Conservation (phyloP, 495 filamentous ascomycete genomes). For the Xylaria grammica region DNA sequence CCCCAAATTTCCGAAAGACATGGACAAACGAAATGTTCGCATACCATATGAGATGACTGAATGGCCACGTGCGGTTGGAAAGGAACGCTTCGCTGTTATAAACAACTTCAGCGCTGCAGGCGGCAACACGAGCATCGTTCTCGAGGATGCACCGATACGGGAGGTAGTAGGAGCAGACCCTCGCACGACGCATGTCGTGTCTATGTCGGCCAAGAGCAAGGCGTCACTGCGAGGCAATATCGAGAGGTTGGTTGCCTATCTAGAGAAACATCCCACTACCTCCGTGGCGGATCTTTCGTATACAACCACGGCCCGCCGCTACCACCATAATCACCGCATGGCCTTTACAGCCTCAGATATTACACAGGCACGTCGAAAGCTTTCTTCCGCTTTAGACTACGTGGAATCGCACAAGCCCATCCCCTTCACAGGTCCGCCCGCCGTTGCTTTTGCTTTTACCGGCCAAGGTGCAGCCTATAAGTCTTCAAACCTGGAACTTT, state of each 20-base stretch:
- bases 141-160: background rate
- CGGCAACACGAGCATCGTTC: constrained; percentile 22
- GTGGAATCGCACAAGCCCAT: constrained; percentile 37
- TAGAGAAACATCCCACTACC: constrained; percentile 46
- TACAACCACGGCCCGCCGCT: constrained; percentile 72
- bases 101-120: constrained; percentile 37
- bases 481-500: background rate
- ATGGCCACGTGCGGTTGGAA: background rate
- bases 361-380: constrained; percentile 24
- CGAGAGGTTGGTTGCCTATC: constrained; percentile 32
- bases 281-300: constrained; percentile 60
- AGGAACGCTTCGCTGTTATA: constrained; percentile 39
- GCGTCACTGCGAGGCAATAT: background rate
- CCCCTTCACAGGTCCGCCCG: background rate
- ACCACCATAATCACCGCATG: constrained; percentile 67
- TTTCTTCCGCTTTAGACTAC: constrained; percentile 19
- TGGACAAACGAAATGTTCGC: background rate
- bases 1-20: background rate
- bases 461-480: background rate
- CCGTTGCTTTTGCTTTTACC: background rate
- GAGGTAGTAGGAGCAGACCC: background rate
- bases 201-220: background rate
- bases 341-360: constrained; percentile 52
- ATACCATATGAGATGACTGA: background rate
- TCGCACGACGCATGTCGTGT: background rate